These are phyloP conservation scores for Chalara sp. DNA, from an alignment of 2,329 filamentous ascomycete genomes.

Conservation along the genomic window DNA sequence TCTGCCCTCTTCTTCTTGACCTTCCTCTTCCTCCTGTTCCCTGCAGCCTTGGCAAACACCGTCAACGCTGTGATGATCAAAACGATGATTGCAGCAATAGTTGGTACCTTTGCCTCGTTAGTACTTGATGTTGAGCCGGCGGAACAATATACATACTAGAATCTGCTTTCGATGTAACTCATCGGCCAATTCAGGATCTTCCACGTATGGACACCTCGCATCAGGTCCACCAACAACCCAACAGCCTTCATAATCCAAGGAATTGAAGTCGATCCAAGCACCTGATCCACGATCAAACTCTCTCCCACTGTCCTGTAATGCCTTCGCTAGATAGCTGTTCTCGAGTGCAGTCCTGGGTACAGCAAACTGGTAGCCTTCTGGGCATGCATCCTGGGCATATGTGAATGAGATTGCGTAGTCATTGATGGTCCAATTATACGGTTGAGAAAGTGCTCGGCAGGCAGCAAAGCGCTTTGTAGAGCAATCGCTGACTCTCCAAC, in stretches of 20 bases:
- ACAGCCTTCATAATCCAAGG: conserved; percentile 46
- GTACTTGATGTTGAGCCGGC: not conserved
- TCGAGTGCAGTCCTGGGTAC: conserved; percentile 57
- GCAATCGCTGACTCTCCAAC: conserved; percentile 54
- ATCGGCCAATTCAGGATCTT: conserved; percentile 27
- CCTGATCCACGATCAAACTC: conserved; percentile 24
- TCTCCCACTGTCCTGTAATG: conserved; percentile 16
- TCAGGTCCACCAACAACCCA: conserved; percentile 53
- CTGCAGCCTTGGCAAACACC: conserved; percentile 57
- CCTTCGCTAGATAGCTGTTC: conserved; percentile 46
- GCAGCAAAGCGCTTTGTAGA: conserved; percentile 41
- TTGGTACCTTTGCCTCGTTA: conserved; percentile 43
- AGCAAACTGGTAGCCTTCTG: conserved; percentile 40
- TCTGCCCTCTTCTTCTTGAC: conserved; percentile 40
- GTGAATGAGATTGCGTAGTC: conserved; percentile 34
- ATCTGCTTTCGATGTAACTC: conserved; percentile 40
- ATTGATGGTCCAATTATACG: conserved; percentile 52
- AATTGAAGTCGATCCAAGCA: conserved; percentile 57
- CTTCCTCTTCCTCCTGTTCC: conserved; percentile 48
- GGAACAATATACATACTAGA: conserved; percentile 14
- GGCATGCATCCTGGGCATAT: conserved; percentile 40
- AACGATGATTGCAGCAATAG: conserved; percentile 55
- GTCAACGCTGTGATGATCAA: conserved; percentile 53
- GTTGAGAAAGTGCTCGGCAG: conserved; percentile 46
- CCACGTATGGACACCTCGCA: conserved; percentile 50